Evolutionary conservation across 306 rosid species (phyloP), one percentile per base, ranked within the genome.

Genomic region (Canavalia gladiata): DNA sequence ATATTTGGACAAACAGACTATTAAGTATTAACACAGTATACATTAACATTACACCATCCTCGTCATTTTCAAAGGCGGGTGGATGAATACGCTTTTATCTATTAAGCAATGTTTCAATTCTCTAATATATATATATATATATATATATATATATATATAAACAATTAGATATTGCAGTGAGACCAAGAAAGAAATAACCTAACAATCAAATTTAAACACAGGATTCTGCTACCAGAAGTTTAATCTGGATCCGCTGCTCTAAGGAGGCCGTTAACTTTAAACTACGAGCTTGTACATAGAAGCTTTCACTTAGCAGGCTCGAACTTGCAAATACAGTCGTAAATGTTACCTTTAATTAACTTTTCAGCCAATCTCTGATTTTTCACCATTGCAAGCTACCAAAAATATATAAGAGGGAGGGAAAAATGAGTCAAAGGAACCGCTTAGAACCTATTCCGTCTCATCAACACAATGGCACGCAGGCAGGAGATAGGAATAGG

Each of bases 331-430:
- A 92, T 86, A 70, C 95, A 92, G 84, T 95, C 88, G 47, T 89
- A 92, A 79, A 95, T 86, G 84, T 91, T 89, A 76, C 98, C 98
- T 49, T 88, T 78, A 45, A 95, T 64, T 89, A 92, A 87, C 82
- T 94, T 94, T 55, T 91, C 97, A 28, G 98, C 98, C 88, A 94
- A 82, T 86, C 98, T 90, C 85, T 89, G 98, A 78, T 95, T 95
- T 88, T 95, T 95, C 87, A 95, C 97, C 98, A 95, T 95, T 28
- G 98, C 97, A 83, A 92, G 98, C 98, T 95, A 92, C 90, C 8
- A 66, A 81, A 79, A 7, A 50, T 29, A 45, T 28, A 52, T 52
- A 6, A 41, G 28, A 90, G 13, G n/a, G 7, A 2, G 1, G 34
- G 30, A 41, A 76, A 29, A 76, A 29, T 62, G 55, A 12, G 45